Evolutionary conservation across 257 asterid genomes (phyloP).

Genomic region (Solanum sitiens): DNA sequence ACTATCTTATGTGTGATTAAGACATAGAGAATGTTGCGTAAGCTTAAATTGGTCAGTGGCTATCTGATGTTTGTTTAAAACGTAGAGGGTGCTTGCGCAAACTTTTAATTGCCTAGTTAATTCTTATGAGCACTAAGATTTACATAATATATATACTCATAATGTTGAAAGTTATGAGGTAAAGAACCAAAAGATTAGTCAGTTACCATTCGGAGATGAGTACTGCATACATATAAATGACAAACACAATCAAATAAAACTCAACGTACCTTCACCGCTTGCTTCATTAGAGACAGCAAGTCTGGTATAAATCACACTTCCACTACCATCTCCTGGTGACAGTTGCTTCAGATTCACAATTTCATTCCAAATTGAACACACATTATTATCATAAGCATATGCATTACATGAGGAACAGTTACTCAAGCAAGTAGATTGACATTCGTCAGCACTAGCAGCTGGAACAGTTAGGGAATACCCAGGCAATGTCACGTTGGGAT

Average conservation of each 20-base stretch:
- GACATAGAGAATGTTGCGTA: background rate
- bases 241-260: background rate
- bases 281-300: background rate
- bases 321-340: background rate
- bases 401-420: background rate
- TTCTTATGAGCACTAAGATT: background rate
- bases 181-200: background rate
- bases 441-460: background rate
- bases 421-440: background rate
- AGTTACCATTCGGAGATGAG: background rate
- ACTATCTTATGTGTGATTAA: background rate
- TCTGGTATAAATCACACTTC: background rate
- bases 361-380: background rate
- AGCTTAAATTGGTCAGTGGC: background rate
- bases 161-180: background rate
- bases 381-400: background rate
- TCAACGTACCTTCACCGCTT: background rate
- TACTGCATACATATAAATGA: background rate
- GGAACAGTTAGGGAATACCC: background rate
- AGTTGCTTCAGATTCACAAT: background rate
- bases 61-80: background rate
- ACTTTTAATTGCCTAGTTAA: background rate
- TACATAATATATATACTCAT: background rate
- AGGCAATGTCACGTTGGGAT: background rate
- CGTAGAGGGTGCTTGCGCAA: background rate